phyloP scores from a whole-genome alignment of 2,329 filamentous ascomycete species.

The Epichloe sibirici region DNA sequence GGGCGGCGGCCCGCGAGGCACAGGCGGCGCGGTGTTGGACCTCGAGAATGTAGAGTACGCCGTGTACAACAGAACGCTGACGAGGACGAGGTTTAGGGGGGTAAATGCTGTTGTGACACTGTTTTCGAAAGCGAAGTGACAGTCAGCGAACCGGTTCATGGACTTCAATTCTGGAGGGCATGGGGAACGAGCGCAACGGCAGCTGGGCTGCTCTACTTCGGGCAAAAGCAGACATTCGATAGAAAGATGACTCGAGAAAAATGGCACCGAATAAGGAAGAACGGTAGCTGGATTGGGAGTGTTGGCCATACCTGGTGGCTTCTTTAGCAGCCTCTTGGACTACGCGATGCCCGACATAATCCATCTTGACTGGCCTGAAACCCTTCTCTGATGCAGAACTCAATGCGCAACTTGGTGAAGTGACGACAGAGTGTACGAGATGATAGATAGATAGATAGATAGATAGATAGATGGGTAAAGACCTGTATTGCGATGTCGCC shows the following conservation, averaged over 20 bases:
- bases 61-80: constrained; percentile 44
- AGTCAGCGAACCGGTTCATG: not conserved
- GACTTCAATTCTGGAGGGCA: too few species aligned
- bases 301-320: constrained; percentile 21
- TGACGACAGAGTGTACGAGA: not conserved
- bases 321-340: constrained; percentile 38
- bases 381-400: not conserved
- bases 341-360: constrained; percentile 45
- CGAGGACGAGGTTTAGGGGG: constrained; percentile 50
- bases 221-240: too few species aligned
- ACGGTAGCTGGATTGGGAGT: too few species aligned
- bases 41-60: constrained; percentile 41
- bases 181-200: too few species aligned
- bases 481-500: too few species aligned
- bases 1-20: constrained; percentile 43
- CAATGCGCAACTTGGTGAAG: not conserved
- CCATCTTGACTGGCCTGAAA: constrained; percentile 26
- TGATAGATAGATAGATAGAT: not conserved
- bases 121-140: not conserved
- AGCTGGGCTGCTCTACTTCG: too few species aligned
- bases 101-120: constrained; percentile 33
- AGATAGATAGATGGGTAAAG: not conserved
- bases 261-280: too few species aligned
- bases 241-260: too few species aligned
- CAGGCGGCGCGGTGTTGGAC: constrained; percentile 30